Evolutionary conservation across 495 filamentous ascomycete species (phyloP).

Genomic region (Sabuloglossum arenarium): DNA sequence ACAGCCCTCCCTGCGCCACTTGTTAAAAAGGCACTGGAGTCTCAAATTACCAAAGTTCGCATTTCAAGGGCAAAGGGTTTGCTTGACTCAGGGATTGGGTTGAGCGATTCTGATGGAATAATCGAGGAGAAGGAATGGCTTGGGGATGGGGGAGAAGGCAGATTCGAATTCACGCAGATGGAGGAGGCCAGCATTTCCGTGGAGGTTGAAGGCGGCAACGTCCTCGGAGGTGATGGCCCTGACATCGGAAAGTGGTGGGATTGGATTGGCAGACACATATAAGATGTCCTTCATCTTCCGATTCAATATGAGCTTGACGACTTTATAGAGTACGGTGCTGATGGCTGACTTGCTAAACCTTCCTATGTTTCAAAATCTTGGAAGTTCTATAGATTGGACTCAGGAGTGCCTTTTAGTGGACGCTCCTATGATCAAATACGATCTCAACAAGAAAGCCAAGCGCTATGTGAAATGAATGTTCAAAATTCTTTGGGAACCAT

Average conservation of each 20-base stretch:
- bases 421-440: too few relatives aligned
- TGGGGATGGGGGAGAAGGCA: slow-evolving; percentile 52
- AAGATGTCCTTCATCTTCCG: slow-evolving; percentile 8
- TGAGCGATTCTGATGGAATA: slow-evolving; percentile 28
- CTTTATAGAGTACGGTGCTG: too few relatives aligned
- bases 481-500: too few relatives aligned
- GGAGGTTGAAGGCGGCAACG: slow-evolving; percentile 59
- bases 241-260: slow-evolving; percentile 66
- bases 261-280: slow-evolving; percentile 54
- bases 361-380: neutral
- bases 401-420: too few relatives aligned
- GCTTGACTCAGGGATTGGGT: slow-evolving; percentile 48
- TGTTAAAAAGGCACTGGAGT: slow-evolving; percentile 55
- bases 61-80: slow-evolving; percentile 60
- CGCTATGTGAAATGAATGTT: too few relatives aligned
- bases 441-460: too few relatives aligned
- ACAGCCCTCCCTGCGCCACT: slow-evolving; percentile 69
- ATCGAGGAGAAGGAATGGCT: slow-evolving; percentile 66
- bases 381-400: too few relatives aligned
- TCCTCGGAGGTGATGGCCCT: slow-evolving; percentile 43
- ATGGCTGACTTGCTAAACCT: neutral
- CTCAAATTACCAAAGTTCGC: slow-evolving; percentile 63
- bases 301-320: too few relatives aligned
- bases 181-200: slow-evolving; percentile 63
- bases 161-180: slow-evolving; percentile 64